phyloP scores from a whole-genome alignment of 805 yeast species.

The Hermanozyma aechmeae region DNA sequence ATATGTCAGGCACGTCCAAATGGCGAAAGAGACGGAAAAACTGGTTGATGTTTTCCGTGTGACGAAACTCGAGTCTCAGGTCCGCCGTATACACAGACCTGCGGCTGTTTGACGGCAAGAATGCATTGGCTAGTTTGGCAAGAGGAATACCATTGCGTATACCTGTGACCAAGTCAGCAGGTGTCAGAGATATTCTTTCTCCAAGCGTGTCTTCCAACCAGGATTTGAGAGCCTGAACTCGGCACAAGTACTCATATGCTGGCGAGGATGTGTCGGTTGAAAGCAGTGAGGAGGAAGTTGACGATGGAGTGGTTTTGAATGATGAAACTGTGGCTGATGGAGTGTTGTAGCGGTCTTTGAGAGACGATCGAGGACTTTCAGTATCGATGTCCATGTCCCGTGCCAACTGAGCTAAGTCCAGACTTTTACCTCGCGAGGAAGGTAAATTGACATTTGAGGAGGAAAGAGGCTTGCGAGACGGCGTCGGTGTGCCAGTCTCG shows the following conservation, averaged over 20 bases:
- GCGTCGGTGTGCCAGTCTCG: no score
- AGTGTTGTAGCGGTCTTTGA: conserved; percentile 25
- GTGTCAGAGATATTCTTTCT: conserved; percentile 46
- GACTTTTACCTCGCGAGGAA: no score
- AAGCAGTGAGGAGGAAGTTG: not conserved
- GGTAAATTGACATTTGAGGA: no score
- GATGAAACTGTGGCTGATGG: conserved; percentile 35
- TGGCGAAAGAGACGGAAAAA: conserved; percentile 65
- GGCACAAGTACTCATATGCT: conserved; percentile 69
- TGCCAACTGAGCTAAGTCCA: conserved; percentile 31
- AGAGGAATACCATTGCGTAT: conserved; percentile 78
- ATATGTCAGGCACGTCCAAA: conserved; percentile 76
- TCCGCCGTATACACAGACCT: conserved; percentile 49
- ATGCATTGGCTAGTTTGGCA: conserved; percentile 66
- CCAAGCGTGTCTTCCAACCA: conserved; percentile 65
- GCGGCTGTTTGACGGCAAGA: conserved; percentile 63
- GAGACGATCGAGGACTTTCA: conserved; percentile 7
- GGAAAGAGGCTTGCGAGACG: no score
- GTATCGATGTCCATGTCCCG: conserved; percentile 23
- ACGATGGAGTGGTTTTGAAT: conserved; percentile 22
- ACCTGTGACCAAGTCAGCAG: conserved; percentile 51
- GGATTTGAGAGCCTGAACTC: conserved; percentile 69
- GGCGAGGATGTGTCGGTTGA: conserved; percentile 19
- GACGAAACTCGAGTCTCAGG: conserved; percentile 63
- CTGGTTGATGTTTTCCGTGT: conserved; percentile 84